Conservation (phyloP, 2,329 filamentous ascomycete species). For the Fusarium clavum region DNA sequence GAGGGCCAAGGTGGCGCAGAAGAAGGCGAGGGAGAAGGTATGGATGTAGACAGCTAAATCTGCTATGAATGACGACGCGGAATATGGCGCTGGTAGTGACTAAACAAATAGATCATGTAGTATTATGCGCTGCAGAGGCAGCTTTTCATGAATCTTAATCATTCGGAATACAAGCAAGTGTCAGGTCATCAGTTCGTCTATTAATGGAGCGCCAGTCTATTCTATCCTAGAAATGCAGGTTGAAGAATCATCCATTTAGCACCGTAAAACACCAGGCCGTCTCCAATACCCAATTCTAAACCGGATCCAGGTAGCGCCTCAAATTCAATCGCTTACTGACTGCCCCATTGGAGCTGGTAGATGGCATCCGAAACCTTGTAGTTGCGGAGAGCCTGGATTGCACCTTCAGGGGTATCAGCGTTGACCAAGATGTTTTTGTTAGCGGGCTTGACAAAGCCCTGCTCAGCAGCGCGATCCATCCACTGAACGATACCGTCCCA, state of each 20-base stretch:
- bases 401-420: conserved; percentile 77
- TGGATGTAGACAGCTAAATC: conserved; percentile 53
- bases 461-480: conserved; percentile 79
- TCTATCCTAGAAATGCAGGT: conserved; percentile 26
- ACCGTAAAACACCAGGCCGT: conserved; percentile 35
- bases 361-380: conserved; percentile 82
- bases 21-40: conserved; percentile 49
- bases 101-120: conserved; percentile 53
- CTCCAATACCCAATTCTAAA: conserved; percentile 16
- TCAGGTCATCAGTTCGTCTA: conserved; percentile 42
- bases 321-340: conserved; percentile 59
- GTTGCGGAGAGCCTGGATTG: conserved; percentile 74
- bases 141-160: conserved; percentile 45
- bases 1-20: conserved; percentile 60
- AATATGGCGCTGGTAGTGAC: conserved; percentile 38
- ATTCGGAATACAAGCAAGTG: conserved; percentile 15
- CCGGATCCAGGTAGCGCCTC: conserved; percentile 24
- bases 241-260: conserved; percentile 16
- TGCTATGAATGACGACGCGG: conserved; percentile 24
- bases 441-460: conserved; percentile 78
- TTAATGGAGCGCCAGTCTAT: conserved; percentile 39
- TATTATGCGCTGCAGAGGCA: conserved; percentile 49
- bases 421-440: conserved; percentile 84
- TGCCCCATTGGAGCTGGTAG: conserved; percentile 85
- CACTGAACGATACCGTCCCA: conserved; percentile 89